Base-by-base conservation (phyloP, 2,329 filamentous ascomycete genomes). In the Fusarium algeriense region DNA sequence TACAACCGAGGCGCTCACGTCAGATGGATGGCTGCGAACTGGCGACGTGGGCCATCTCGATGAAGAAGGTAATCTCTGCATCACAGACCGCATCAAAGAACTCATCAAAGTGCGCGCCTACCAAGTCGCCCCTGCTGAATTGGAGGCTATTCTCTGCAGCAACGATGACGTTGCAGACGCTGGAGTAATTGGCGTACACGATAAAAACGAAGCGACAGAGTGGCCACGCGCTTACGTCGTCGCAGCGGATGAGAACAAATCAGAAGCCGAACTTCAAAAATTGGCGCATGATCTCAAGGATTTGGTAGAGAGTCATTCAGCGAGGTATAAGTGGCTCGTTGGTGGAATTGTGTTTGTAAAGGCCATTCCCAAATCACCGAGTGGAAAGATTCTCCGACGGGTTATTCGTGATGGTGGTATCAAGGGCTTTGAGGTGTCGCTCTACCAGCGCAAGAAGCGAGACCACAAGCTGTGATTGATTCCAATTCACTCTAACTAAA, bases 41-140 rank as follows among this genome's bases (percentile, higher is more conserved):
- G 92, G 92, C 3, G 92, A 94, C 74, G 87, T 93, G 43, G 90
- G 87, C 8, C 89, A 87, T 68, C 81, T 89, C 32, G 85, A 89
- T 70, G 77, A 84, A 20, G 75, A 85, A 2, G 87, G 87, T 38
- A 83, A 85, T 70, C 85, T 93, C 73, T 87, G 87, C 75, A 91
- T 94, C 59, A 90, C 93, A 15, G 92, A 93, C 76, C 86, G 92
- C 37, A 89, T 90, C 78, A 93, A 94, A 84, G 91, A 88, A 71
- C 81, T 90, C 54, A 89, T 90, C 80, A 90, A 90, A 79, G 87
- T 89, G 9, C 88, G 87, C 67, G 88, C 86, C 2, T 87, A 86
- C 78, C 88, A 90, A 75, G 88, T 90, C 5, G 87, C 88, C 0
- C 88, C 88, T 0, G 88, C 88, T 1, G 88, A 87, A 64, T 77